Conservation (phyloP, 2,329 filamentous ascomycete genomes). For the Phoma sp. region DNA sequence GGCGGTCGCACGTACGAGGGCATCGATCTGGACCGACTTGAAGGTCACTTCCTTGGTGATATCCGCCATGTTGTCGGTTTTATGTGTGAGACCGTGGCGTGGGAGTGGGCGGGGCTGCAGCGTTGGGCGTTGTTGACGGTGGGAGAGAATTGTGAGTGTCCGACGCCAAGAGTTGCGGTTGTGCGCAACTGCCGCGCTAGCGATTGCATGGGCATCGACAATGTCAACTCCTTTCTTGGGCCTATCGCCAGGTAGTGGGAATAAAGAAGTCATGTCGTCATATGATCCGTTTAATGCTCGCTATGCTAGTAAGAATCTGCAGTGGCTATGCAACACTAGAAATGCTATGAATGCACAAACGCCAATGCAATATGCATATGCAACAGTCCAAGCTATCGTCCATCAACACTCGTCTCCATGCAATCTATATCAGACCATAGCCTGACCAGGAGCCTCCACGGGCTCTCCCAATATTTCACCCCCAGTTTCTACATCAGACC, state of each 20-base stretch:
- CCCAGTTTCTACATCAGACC: neutral
- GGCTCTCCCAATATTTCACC: conserved; percentile 2
- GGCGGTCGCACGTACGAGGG: conserved; percentile 70
- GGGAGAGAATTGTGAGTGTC: conserved; percentile 18
- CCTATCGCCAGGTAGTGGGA: too few species aligned
- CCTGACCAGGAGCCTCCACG: conserved; percentile 24
- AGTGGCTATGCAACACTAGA: conserved; percentile 8
- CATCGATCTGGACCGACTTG: conserved; percentile 91
- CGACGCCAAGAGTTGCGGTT: conserved; percentile 15
- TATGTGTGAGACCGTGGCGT: conserved; percentile 15
- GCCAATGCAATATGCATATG: conserved; percentile 23
- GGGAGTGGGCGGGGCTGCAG: conserved; percentile 22
- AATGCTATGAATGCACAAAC: conserved; percentile 27
- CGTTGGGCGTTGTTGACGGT: conserved; percentile 28
- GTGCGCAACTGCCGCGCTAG: conserved; percentile 20
- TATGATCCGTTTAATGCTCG: neutral
- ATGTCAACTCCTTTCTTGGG: too few species aligned
- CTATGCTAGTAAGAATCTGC: neutral
- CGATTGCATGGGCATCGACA: conserved; percentile 4
- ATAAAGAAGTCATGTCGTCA: too few species aligned
- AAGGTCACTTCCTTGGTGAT: conserved; percentile 60
- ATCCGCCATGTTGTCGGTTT: conserved; percentile 45
- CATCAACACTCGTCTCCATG: neutral
- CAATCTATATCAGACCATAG: conserved; percentile 11
- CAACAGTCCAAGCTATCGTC: neutral